These are phyloP conservation scores for Thielaviopsis musarum DNA, from an alignment of 2,329 filamentous ascomycete genomes.

Conservation along the genomic window DNA sequence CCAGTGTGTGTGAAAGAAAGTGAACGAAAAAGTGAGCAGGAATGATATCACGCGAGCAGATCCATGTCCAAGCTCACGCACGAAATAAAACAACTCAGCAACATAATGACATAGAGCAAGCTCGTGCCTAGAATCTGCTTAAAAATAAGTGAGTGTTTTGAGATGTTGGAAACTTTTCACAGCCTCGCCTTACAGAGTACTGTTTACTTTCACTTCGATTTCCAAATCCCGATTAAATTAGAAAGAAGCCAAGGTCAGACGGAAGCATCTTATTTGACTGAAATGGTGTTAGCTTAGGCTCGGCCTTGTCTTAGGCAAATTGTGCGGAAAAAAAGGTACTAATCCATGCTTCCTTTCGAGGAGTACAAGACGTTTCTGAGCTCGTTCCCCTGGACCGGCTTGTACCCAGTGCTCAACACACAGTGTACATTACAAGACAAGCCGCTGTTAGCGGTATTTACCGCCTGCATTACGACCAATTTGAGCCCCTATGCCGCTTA, in stretches of 20 bases:
- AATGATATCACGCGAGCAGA: background rate
- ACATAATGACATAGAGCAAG: background rate
- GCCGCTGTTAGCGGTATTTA: background rate
- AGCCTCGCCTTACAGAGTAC: too few relatives aligned
- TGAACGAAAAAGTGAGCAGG: background rate
- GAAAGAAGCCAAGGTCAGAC: background rate
- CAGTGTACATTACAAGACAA: background rate
- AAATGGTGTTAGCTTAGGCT: background rate
- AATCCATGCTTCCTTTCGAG: too few relatives aligned
- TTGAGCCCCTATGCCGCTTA: background rate
- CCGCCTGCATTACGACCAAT: background rate
- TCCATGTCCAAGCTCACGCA: background rate
- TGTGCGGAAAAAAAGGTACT: too few relatives aligned
- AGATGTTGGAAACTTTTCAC: too few relatives aligned
- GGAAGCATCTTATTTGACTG: background rate
- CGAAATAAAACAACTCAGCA: background rate
- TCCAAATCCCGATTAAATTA: background rate
- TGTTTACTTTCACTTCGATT: too few relatives aligned
- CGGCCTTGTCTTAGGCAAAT: background rate
- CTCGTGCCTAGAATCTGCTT: background rate
- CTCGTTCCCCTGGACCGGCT: background rate
- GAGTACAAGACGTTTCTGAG: background rate
- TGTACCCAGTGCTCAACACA: background rate
- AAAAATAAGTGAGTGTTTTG: too few relatives aligned
- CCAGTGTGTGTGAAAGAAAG: background rate